These are phyloP conservation scores for Neurospora sp. DNA, from an alignment of 495 filamentous ascomycete species.

Conservation along the genomic window DNA sequence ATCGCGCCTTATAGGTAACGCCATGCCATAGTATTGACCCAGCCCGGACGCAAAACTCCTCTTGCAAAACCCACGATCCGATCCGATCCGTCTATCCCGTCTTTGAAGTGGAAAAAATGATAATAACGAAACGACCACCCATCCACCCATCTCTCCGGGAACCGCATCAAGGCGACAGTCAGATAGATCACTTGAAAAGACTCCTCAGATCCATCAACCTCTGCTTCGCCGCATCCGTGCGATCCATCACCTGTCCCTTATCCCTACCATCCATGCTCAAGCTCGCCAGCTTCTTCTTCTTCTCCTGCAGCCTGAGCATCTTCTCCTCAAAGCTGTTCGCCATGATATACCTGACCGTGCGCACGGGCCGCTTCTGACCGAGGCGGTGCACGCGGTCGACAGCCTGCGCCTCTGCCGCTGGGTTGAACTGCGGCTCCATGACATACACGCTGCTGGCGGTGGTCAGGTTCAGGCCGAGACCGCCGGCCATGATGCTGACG, in stretches of 20 bases:
- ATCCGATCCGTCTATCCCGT: background rate
- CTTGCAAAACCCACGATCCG: background rate
- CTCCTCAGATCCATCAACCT: slow-evolving; percentile 70
- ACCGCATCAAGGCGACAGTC: background rate
- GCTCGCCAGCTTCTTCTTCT: slow-evolving; percentile 82
- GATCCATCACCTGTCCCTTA: slow-evolving; percentile 48
- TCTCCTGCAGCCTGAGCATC: slow-evolving; percentile 77
- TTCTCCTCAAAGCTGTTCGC: slow-evolving; percentile 83
- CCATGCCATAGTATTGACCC: background rate
- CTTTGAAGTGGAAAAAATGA: background rate
- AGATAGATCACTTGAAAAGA: slow-evolving; percentile 57
- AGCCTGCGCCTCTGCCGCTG: slow-evolving; percentile 87
- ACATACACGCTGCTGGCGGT: slow-evolving; percentile 78
- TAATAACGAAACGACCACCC: background rate
- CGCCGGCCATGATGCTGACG: slow-evolving; percentile 85
- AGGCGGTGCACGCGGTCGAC: slow-evolving; percentile 90
- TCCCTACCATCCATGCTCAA: slow-evolving; percentile 62
- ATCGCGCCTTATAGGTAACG: background rate
- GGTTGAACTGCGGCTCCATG: slow-evolving; percentile 98
- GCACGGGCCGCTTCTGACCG: slow-evolving; percentile 77
- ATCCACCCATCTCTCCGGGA: background rate
- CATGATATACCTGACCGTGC: slow-evolving; percentile 82
- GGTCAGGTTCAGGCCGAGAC: slow-evolving; percentile 85
- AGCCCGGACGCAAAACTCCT: background rate
- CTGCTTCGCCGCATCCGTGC: slow-evolving; percentile 63